Percentiles rank a stretch among this genome's conserved stretches.
Conservation (phyloP, 371 early-diverging fungal species). For the Vairimorpha necatrix region DNA sequence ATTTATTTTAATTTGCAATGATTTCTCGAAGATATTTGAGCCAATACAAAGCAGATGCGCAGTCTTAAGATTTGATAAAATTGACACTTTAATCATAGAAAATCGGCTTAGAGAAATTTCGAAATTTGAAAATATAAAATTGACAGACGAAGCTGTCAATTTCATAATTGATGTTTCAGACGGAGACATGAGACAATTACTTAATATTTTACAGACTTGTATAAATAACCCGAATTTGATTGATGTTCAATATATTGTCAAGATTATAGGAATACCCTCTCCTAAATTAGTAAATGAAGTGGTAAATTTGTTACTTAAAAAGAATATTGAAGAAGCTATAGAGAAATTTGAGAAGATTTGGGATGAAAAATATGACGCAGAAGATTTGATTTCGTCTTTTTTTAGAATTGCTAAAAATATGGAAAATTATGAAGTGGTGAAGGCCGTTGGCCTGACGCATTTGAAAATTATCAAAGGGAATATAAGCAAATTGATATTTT, state of each 20-base stretch:
- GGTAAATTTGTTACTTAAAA: constrained; percentile 19
- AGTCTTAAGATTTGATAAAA: constrained; percentile 75
- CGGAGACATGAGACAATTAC: constrained; percentile 95
- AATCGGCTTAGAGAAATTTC: constrained; percentile 75
- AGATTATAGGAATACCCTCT: constrained; percentile 58
- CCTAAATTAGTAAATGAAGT: constrained; percentile 41
- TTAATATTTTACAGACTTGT: constrained; percentile 81
- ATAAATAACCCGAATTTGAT: background rate
- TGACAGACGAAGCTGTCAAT: constrained; percentile 66
- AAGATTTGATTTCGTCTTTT: constrained; percentile 53
- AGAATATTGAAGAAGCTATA: constrained; percentile 41
- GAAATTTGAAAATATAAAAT: constrained; percentile 70
- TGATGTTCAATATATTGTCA: constrained; percentile 31
- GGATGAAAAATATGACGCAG: constrained; percentile 54
- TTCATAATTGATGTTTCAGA: constrained; percentile 86
- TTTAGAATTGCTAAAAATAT: constrained; percentile 54
- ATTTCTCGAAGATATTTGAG: constrained; percentile 90
- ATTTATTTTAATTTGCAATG: constrained; percentile 94
- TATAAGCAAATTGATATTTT: constrained; percentile 54
- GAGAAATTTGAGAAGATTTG: constrained; percentile 49
- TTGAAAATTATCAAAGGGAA: constrained; percentile 51
- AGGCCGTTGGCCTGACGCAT: constrained; percentile 41
- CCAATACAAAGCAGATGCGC: constrained; percentile 96
- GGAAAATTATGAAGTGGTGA: constrained; percentile 53
- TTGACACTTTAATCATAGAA: constrained; percentile 72